A percentile compares a stretch with the other conserved stretches of the same genome.
phyloP scores from a whole-genome alignment of 2,329 filamentous ascomycete genomes.

The Akanthomyces muscarius region DNA sequence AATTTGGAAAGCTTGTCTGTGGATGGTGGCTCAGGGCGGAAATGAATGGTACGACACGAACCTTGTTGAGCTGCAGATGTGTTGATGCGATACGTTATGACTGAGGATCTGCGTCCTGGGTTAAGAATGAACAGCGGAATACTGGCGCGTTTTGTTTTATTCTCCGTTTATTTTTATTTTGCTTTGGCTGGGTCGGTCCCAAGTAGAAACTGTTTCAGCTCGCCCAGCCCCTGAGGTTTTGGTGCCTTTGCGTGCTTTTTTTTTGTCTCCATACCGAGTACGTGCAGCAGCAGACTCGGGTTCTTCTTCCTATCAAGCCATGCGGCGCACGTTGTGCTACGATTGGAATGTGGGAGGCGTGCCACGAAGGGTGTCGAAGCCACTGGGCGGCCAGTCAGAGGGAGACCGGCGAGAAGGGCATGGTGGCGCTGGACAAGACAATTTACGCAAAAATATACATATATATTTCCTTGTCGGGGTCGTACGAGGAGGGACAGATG shows the following conservation, averaged over 20 bases:
- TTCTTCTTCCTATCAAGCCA: too few species aligned
- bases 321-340: neutral
- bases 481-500: neutral
- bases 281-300: too few species aligned
- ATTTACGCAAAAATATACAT: too few species aligned
- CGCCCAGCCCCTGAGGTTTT: neutral
- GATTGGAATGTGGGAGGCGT: neutral
- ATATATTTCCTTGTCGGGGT: too few species aligned
- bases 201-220: conserved; percentile 13
- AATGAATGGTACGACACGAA: too few species aligned
- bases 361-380: neutral
- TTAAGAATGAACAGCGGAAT: neutral
- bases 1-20: too few species aligned
- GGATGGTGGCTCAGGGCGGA: too few species aligned
- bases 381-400: neutral
- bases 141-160: neutral
- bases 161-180: neutral
- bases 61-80: neutral
- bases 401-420: neutral
- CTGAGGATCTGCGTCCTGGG: neutral
- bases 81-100: neutral
- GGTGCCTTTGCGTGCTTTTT: neutral
- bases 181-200: neutral
- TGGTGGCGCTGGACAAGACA: neutral
- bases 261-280: neutral